phyloP scores from a whole-genome alignment of 148 eudicot species.

The Vaccinium corymbosum region DNA sequence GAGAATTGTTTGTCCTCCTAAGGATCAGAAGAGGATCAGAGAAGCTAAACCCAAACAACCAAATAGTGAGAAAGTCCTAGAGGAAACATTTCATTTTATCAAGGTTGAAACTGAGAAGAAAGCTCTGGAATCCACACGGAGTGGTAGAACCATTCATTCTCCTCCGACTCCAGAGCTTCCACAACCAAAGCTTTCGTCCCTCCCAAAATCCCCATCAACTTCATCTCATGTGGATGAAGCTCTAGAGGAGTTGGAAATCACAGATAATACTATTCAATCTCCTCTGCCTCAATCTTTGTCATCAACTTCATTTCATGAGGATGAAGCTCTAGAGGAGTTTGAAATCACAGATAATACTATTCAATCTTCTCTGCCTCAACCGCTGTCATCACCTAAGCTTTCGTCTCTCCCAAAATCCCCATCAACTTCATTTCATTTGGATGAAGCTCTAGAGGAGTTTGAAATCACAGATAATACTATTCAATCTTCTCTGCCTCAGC shows the following conservation, averaged over 20 bases:
- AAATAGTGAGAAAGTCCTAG: constrained; percentile 29
- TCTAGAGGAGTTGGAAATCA: constrained; percentile 28
- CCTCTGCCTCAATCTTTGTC: neutral
- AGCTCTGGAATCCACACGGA: constrained; percentile 17
- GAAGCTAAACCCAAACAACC: constrained; percentile 26
- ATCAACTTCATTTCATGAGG: constrained; percentile 38
- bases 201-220: constrained; percentile 30
- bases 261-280: constrained; percentile 13
- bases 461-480: constrained; percentile 24
- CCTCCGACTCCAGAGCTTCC: constrained; percentile 32
- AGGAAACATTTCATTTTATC: constrained; percentile 56
- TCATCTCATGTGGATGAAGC: constrained; percentile 40
- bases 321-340: constrained; percentile 30
- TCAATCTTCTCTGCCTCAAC: neutral
- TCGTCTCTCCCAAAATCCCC: constrained; percentile 30
- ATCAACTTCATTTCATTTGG: constrained; percentile 37
- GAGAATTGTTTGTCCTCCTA: constrained; percentile 30
- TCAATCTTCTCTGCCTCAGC: neutral
- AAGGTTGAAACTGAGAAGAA: constrained; percentile 25
- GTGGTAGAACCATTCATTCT: constrained; percentile 20
- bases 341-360: constrained; percentile 24
- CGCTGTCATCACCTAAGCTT: constrained; percentile 13
- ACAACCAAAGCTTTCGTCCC: constrained; percentile 34
- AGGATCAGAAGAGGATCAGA: constrained; percentile 27
- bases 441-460: constrained; percentile 30